A percentile compares a stretch with the other conserved stretches of the same genome.
Evolutionary conservation across 2,329 filamentous ascomycete genomes (phyloP).

Genomic region (Colletotrichum viniferum): DNA sequence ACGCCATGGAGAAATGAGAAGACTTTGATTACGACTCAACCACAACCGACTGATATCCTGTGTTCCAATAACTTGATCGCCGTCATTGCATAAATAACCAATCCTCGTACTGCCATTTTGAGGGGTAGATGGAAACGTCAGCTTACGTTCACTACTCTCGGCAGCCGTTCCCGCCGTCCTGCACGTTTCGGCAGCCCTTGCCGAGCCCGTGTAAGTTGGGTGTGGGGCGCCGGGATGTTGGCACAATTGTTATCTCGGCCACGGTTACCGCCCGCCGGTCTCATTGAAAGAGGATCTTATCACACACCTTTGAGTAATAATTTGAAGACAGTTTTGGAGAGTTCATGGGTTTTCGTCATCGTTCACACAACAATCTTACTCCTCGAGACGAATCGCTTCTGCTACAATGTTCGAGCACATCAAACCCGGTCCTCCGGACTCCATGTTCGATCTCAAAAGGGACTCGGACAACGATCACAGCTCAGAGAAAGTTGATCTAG

Average conservation of each 20-base stretch:
- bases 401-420: slow-evolving; percentile 49
- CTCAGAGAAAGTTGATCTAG: slow-evolving; percentile 37
- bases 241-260: background rate
- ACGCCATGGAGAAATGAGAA: background rate
- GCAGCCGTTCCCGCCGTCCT: background rate
- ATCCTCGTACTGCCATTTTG: background rate
- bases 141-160: background rate
- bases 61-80: background rate
- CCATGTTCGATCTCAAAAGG: slow-evolving; percentile 36
- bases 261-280: background rate
- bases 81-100: background rate
- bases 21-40: background rate
- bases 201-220: background rate
- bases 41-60: background rate
- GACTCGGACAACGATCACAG: slow-evolving; percentile 31
- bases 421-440: slow-evolving; percentile 27
- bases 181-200: background rate
- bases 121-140: background rate
- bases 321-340: background rate
- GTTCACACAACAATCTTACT: background rate
- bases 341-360: background rate
- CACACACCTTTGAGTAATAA: background rate
- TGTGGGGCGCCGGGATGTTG: background rate
- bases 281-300: background rate
- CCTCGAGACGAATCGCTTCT: background rate